Conservation (phyloP, 257 asterid species). For the Ilex aquifolium region DNA sequence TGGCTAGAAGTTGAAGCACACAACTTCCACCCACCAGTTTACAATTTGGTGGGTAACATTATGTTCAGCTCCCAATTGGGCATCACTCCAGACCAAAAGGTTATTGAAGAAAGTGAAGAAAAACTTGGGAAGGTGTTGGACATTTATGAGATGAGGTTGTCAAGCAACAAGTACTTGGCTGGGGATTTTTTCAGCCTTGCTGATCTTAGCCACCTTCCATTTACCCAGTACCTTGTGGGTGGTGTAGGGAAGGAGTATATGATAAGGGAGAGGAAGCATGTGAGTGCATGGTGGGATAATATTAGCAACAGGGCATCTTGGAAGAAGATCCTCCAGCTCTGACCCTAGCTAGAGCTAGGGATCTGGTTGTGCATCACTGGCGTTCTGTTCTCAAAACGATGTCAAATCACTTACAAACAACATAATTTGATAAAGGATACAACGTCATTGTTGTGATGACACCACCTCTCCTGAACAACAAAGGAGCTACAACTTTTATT, state of each 20-base stretch:
- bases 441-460: too few relatives aligned
- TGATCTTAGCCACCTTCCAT: conserved; percentile 44
- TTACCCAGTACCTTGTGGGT: conserved; percentile 24
- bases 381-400: too few relatives aligned
- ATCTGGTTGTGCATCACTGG: too few relatives aligned
- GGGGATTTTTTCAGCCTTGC: conserved; percentile 46
- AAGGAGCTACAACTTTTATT: too few relatives aligned
- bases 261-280: conserved; percentile 39
- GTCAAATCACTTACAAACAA: too few relatives aligned
- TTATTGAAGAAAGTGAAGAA: conserved; percentile 25
- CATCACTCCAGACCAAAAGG: conserved; percentile 12
- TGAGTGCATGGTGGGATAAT: conserved; percentile 49
- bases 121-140: conserved; percentile 36
- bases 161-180: conserved; percentile 36
- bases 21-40: conserved; percentile 37
- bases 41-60: conserved; percentile 23
- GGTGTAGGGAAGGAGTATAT: conserved; percentile 23
- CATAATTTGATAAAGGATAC: too few relatives aligned
- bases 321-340: conserved; percentile 31
- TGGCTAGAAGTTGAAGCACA: conserved; percentile 49
- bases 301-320: conserved; percentile 41
- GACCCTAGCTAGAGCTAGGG: too few relatives aligned
- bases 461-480: too few relatives aligned
- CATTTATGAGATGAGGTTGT: conserved; percentile 40
- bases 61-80: conserved; percentile 27